Evolutionary conservation across 352 stramenopile genomes (phyloP).

Genomic region (Globisporangium canariense): DNA sequence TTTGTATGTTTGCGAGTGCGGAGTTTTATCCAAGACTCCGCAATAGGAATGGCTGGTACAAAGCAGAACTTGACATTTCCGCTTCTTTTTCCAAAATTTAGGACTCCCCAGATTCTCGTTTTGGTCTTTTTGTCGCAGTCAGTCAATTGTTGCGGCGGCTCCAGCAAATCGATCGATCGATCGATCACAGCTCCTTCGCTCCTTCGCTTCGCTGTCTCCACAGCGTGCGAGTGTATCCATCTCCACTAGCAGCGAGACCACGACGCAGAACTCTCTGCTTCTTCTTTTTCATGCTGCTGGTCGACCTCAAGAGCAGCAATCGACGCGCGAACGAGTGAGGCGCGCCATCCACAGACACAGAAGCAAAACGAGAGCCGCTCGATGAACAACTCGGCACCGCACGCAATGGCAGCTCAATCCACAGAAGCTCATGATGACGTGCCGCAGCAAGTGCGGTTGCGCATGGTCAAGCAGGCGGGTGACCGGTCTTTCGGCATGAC

Average conservation of each 20-base stretch:
- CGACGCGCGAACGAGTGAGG: background rate
- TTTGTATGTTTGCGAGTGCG: no score
- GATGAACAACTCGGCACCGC: conserved; percentile 10
- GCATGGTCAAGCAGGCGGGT: conserved; percentile 36
- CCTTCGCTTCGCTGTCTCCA: background rate
- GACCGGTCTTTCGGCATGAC: conserved; percentile 75
- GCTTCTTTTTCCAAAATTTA: no score
- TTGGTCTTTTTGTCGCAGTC: no score
- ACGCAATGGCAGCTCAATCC: background rate
- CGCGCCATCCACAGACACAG: background rate
- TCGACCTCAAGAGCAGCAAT: background rate
- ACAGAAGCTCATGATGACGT: background rate
- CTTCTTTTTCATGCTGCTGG: background rate
- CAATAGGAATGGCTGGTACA: no score
- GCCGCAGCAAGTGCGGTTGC: conserved; percentile 21
- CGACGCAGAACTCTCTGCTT: background rate
- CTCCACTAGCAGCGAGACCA: background rate
- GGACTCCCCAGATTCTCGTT: no score
- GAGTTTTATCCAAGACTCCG: no score
- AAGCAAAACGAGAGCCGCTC: background rate
- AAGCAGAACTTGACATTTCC: no score
- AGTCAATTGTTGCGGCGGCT: background rate
- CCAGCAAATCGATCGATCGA: background rate
- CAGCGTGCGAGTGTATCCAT: background rate
- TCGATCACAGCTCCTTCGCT: background rate